Base-by-base conservation (phyloP, 352 stramenopile genomes). In the Phytophthora hibernalis region DNA sequence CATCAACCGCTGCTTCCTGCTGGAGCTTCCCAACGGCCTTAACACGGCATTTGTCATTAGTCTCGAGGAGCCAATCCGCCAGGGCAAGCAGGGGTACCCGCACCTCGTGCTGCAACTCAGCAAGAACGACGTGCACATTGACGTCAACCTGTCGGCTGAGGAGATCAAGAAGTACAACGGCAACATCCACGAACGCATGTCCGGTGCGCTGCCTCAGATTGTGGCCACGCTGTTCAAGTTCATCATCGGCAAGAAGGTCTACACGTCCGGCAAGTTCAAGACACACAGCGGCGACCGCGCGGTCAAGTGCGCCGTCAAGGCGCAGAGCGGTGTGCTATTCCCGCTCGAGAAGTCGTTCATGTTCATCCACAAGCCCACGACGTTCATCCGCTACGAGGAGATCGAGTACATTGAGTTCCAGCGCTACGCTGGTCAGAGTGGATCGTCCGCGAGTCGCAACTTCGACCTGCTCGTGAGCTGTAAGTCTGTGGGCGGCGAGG, bases 331-430 rank as follows among this genome's bases (percentile, higher is more conserved):
- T 22, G 87, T 98, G 57, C 82, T 99, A 12, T 99, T 99, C 75
- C 97, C 97, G 30, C 79, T 99, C 13, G 96, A 99, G 65, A 99
- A 97, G 80, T 98, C 96, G 69, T 99, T 99, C 79, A 98, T 99
- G 82, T 99, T 99, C 73, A 99, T 99, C 71, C 97, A 99, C 87
- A 99, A 99, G 77, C 98, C 98, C 21, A 98, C 97, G 56, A 95
- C 98, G 21, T 92, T 99, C 63, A 98, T 99, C 77, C 92, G 94
- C 57, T 99, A 99, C 81, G 97, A 99, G 67, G 97, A 99, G 80
- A 96, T 99, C 49, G 93, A 99, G 70, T 98, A 91, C 70, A 96
- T 99, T 24, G 96, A 99, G 77, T 99, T 99, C 74, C 95, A 99
- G 79, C 89, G 97, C 9, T 99, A 99, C 72, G 93, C 94, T 1